Base-by-base conservation (phyloP, 2,329 filamentous ascomycete genomes). In the Penicillium sp. region DNA sequence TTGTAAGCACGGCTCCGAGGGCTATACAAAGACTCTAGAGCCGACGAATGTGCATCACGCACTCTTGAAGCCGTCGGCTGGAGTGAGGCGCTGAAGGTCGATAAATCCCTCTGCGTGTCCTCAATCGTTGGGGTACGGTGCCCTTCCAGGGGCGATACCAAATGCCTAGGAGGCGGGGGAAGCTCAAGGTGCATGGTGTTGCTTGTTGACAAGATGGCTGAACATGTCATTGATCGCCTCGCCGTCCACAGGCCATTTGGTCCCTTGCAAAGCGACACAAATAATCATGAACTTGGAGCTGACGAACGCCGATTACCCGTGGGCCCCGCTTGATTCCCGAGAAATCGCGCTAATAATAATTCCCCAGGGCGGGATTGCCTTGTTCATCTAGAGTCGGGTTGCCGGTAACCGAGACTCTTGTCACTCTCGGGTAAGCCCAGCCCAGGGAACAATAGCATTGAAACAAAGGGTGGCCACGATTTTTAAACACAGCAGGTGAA, bases 101-200 rank as follows among this genome's bases (percentile, higher is more conserved):
- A 41, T 29, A 71, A 62, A 21, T 61, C 64, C 44, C 64, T 69
- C 60, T 78, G 73, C 7, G 76, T 70, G 68, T 82, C 80, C 70
- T 81, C 80, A 45, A 81, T 77, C 3, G 77, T 79, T 8, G 80
- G 79, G 0, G 80, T 81, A 30, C 77, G 74, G 67, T 78, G 82
- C 4, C 80, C 79, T 44, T 82, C 79, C 30, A 79, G 74, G 2
- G 76, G 78, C 31, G 58, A 73, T 55, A 73, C 69, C 67, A 78
- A 66, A 57, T 80, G 73, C 49, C 77, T 66, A 45, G 76, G 74
- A 50, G 68, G 48, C 45, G 68, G 50, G n/a, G 58, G 51, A 31
- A 63, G 57, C 47, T 69, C 65, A 29, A 64, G 61, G 19, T 60
- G 56, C 67, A 71, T 72, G n/a, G 17, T 48, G 41, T 8, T 53